These are phyloP conservation scores for Cutaneotrichosporon mucoides DNA, from an alignment of 1,284 basidiomycete genomes.

Conservation along the genomic window DNA sequence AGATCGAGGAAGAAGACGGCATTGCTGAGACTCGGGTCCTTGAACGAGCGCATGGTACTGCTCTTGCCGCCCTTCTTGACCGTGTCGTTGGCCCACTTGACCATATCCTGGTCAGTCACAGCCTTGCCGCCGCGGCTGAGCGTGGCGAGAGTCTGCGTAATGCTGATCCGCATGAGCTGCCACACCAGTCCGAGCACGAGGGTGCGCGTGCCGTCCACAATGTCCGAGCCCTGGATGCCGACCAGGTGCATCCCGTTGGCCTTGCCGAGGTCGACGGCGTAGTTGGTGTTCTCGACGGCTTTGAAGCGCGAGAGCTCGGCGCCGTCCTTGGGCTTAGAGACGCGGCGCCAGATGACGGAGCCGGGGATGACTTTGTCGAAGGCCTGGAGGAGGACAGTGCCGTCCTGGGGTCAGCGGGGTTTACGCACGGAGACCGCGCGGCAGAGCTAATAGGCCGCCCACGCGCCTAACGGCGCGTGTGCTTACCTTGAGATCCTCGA, in stretches of 20 bases:
- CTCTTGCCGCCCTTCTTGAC: conserved; percentile 71
- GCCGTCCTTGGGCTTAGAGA: conserved; percentile 84
- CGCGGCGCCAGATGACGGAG: conserved; percentile 87
- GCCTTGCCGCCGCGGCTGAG: conserved; percentile 70
- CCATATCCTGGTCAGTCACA: conserved; percentile 87
- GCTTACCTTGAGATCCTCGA: conserved; percentile 76
- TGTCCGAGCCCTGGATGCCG: conserved; percentile 95
- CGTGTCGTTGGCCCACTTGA: conserved; percentile 91
- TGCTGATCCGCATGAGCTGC: conserved; percentile 90
- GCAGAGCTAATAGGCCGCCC: too few relatives aligned
- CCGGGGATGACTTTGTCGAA: conserved; percentile 95
- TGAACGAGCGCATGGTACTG: conserved; percentile 81
- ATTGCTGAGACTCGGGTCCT: conserved; percentile 84
- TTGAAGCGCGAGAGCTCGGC: conserved; percentile 91
- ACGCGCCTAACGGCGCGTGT: too few relatives aligned
- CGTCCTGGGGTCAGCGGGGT: conserved; percentile 57
- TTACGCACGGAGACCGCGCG: too few relatives aligned
- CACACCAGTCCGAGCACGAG: conserved; percentile 93
- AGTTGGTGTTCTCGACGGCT: conserved; percentile 97
- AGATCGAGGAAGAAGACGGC: conserved; percentile 92
- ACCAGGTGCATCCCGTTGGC: conserved; percentile 93
- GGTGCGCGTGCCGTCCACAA: conserved; percentile 86
- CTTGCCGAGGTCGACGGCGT: conserved; percentile 86
- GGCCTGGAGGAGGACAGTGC: conserved; percentile 84
- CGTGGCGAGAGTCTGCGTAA: conserved; percentile 81